Evolutionary conservation across 805 yeast species (phyloP), one percentile per base, ranked within the genome.

Genomic region (Spathaspora boniae): DNA sequence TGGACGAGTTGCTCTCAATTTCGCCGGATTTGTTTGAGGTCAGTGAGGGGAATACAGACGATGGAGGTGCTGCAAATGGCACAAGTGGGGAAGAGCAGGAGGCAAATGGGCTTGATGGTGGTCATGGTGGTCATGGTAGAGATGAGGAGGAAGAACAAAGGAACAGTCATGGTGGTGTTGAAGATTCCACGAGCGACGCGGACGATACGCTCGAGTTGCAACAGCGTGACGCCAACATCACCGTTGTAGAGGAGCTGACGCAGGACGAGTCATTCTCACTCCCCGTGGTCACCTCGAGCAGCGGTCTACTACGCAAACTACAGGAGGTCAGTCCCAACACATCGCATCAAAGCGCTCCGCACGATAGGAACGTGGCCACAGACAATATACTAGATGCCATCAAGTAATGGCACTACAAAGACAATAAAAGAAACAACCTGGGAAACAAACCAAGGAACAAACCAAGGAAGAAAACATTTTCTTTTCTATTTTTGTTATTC

Each of bases 1-100:
- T 87, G 22, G 95, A 86, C 50, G 80, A 74, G 17, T 60, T 84
- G 35, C 62, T 84, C 16, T 65, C 76, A 2, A 65, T 72, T 22
- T 78, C 85, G 25, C 82, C 83, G 1, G 93, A 83, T 53, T 37
- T 59, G 16, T 58, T 60, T 38, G 59, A 53, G n/a, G 32, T 36
- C 3, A n/a, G n/a, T n/a, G n/a, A n/a, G n/a, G n/a, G n/a, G n/a
- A n/a, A n/a, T 35, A 34, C 15, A 33, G 29, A 23, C 4, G 21
- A 25, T 9, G 35, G 26, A 2, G n/a, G 11, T 24, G 17, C n/a
- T n/a, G n/a, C n/a, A n/a, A n/a, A n/a, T 7, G 25, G 25, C 5
- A 17, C 16, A 16, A 9, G 8, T 2, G 25, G 20, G n/a, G 69
- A 54, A 17, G 64, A 58, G 14, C 57, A 53, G 9, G 44, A 36